A percentile compares a stretch with the other conserved stretches of the same genome.
Conservation (phyloP, 768 basidiomycete species). For the Tylopilus felleus region DNA sequence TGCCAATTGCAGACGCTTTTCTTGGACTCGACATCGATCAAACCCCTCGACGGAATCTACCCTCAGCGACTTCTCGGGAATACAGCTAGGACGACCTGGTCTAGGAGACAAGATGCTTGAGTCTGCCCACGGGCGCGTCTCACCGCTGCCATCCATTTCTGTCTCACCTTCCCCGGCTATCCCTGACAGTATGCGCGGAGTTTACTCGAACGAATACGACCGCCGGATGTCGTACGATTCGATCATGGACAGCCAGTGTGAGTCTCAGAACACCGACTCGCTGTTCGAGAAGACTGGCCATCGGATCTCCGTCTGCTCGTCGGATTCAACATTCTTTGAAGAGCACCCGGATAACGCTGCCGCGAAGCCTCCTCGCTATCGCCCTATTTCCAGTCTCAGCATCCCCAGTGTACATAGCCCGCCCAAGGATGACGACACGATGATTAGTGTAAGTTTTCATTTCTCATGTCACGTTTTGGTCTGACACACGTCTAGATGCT, state of each 20-base stretch:
- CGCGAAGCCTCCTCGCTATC: slow-evolving; percentile 50
- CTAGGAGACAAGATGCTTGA: slow-evolving; percentile 89
- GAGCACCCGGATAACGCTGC: slow-evolving; percentile 36
- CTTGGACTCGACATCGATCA: slow-evolving; percentile 57
- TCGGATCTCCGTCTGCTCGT: slow-evolving; percentile 44
- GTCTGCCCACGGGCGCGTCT: slow-evolving; percentile 46
- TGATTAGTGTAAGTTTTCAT: slow-evolving; percentile 62
- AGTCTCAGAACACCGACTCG: slow-evolving; percentile 44
- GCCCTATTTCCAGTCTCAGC: slow-evolving; percentile 65
- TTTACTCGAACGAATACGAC: slow-evolving; percentile 17
- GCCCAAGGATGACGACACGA: slow-evolving; percentile 70
- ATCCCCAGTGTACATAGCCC: slow-evolving; percentile 47
- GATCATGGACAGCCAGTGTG: slow-evolving; percentile 52
- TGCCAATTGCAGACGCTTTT: slow-evolving; percentile 51
- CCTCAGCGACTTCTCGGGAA: slow-evolving; percentile 57
- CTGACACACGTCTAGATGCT: slow-evolving; percentile 54
- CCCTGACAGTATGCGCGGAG: slow-evolving; percentile 15
- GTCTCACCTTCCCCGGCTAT: slow-evolving; percentile 58
- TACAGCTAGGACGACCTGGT: slow-evolving; percentile 63
- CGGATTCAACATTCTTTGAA: slow-evolving; percentile 60
- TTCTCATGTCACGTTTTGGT: background rate
- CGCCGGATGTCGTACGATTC: slow-evolving; percentile 58
- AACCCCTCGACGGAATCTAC: slow-evolving; percentile 64
- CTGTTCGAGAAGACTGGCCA: slow-evolving; percentile 62
- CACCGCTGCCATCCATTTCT: slow-evolving; percentile 59